phyloP scores from a whole-genome alignment of 2,329 filamentous ascomycete genomes.

The Fusarium sp. region DNA sequence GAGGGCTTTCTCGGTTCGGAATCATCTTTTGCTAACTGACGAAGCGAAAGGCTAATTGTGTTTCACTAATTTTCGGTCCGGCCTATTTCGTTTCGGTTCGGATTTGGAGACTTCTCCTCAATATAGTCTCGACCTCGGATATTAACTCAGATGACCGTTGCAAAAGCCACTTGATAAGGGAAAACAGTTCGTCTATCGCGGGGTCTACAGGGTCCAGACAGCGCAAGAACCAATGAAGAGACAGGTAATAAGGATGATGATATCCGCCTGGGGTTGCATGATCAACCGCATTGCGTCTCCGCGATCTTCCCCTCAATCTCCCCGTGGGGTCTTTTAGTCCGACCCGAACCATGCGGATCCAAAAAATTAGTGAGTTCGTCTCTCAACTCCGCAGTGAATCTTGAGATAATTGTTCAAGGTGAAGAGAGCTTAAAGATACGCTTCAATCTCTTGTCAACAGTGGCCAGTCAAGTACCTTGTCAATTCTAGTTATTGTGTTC shows the following conservation, averaged over 20 bases:
- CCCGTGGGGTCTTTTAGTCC: constrained; percentile 15
- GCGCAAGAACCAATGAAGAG: not conserved
- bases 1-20: constrained; percentile 1
- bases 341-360: not conserved
- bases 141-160: not conserved
- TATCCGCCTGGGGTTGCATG: not conserved
- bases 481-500: not conserved
- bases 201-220: not conserved
- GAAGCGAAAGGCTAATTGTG: not conserved
- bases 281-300: constrained; percentile 11
- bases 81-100: constrained; percentile 8
- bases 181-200: not conserved
- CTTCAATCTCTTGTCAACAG: not conserved
- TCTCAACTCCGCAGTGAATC: not conserved
- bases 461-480: not conserved
- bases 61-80: not conserved
- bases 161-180: not conserved
- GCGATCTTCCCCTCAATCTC: constrained; percentile 18
- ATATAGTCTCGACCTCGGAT: not conserved
- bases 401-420: not conserved
- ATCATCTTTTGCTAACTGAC: not conserved
- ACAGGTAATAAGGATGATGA: not conserved
- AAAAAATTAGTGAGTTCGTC: not conserved
- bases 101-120: not conserved
- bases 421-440: constrained; percentile 7